A percentile compares a stretch with the other conserved stretches of the same genome.
phyloP scores from a whole-genome alignment of 2,329 filamentous ascomycete genomes.

The Pyricularia pennisetigena region DNA sequence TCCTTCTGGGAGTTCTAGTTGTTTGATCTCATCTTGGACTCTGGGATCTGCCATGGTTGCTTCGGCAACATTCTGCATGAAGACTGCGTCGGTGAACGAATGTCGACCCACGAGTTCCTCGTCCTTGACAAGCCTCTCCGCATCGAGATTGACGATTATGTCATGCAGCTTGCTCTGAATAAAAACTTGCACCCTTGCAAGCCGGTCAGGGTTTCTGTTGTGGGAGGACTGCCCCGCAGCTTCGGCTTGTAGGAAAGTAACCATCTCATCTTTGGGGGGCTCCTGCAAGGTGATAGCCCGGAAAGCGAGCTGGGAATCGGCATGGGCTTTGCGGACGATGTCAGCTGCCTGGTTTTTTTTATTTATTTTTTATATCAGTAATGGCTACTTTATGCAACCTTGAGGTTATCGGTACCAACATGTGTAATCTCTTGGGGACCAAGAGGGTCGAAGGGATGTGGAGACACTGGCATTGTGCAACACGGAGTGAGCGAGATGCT shows the following conservation, averaged over 20 bases:
- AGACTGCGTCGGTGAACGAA: slow-evolving; percentile 34
- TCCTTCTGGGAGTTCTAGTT: slow-evolving; percentile 30
- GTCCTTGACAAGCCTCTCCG: slow-evolving; percentile 15
- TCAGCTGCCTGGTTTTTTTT: not conserved
- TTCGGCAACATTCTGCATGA: slow-evolving; percentile 36
- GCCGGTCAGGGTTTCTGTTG: slow-evolving; percentile 18
- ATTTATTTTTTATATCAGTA: not conserved
- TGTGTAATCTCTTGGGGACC: not conserved
- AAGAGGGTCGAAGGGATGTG: slow-evolving; percentile 5
- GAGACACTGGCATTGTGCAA: not conserved
- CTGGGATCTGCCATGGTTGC: slow-evolving; percentile 31
- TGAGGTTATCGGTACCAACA: not conserved
- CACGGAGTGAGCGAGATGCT: not conserved
- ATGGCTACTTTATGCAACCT: too few species aligned
- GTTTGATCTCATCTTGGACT: slow-evolving; percentile 31
- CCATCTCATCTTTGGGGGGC: slow-evolving; percentile 36
- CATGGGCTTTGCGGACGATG: slow-evolving; percentile 10
- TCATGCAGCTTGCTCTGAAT: slow-evolving; percentile 20
- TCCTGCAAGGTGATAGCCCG: slow-evolving; percentile 40
- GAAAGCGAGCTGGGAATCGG: slow-evolving; percentile 27
- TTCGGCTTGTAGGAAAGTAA: slow-evolving; percentile 32
- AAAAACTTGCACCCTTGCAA: slow-evolving; percentile 28
- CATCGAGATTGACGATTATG: slow-evolving; percentile 22
- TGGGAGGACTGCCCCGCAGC: slow-evolving; percentile 15
- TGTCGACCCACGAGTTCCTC: slow-evolving; percentile 29